Base-by-base conservation (phyloP, 1,139 yeast species). In the Magnusiomyces fungicola region DNA sequence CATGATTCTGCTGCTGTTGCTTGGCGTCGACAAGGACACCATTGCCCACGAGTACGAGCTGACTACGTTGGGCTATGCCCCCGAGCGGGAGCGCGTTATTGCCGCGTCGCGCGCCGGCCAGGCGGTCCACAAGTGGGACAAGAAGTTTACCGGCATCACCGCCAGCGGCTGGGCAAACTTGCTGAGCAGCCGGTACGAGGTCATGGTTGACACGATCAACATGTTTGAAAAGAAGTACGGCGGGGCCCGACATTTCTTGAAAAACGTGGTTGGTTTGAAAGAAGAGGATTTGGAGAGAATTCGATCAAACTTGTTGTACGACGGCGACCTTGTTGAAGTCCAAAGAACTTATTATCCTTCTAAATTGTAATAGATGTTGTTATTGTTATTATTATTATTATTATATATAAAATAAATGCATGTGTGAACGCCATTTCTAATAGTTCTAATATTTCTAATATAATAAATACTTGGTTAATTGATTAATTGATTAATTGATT, bases 11-110 rank as follows among this genome's bases (percentile, higher is more conserved):
- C 69, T 87, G 43, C 66, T 79, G 25, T 65, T 86, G 24, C 70
- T 77, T 16, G 89, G 86, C 0, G 85, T 86, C 5, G 87, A 82
- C 52, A 71, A 72, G 18, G 77, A 79, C 56, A 78, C 80, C 1
- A 73, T 87, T 40, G 81, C 88, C 2, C 76, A 79, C 55, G 94
- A 85, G 63, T 81, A 83, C 60, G 94, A 83, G 62, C 67, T 86
- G 60, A 84, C 95, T 1, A 75, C 85, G 0, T 61, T 76, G 47
- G 95, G 95, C 0, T 51, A 38, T 37, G 50, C 44, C 12, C 45
- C 33, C 2, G 51, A 52, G 30, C 53, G 56, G 2, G 48, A 46
- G 18, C 37, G 46, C 25, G 49, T 60, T n/a, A 23, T 58, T 37
- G 47, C 48, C 37, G 58, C 57, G 21, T 56, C 44, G 12, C n/a